Base-by-base conservation (phyloP, 768 basidiomycete genomes). In the Rhizopogon rudus region DNA sequence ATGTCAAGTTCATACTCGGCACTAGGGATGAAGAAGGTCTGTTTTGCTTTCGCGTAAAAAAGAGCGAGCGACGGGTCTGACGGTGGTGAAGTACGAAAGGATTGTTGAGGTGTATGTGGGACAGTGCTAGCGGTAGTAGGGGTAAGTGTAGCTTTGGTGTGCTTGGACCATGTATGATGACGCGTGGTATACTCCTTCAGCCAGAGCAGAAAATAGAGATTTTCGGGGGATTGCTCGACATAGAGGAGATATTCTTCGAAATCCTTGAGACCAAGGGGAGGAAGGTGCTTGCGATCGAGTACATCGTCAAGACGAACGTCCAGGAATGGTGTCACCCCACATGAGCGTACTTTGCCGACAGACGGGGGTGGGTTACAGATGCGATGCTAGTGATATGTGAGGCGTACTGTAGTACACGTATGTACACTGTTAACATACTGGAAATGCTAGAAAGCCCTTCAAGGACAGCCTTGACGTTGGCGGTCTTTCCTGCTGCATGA, bases 191-290 rank as follows among this genome's bases (percentile, higher is more conserved):
- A 91, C 60, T 91, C 89, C 57, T 81, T 81, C 31, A 91, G 74
- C 88, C 88, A 91, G 49, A 91, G 81, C n/a, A 81, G 78, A 64
- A 91, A 91, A 63, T 91, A 91, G 79, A 92, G 77, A 64, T 91
- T 91, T 67, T 91, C 89, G 22, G 87, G 82, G 45, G 78, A 77
- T 53, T 78, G 78, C 61, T 92, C 91, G 52, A 88, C 87, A 68
- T 88, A 90, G 42, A 92, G 75, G 52, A 91, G 73, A 79, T 88
- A 92, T 69, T 92, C 90, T 73, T 86, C 84, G 53, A 87, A 80
- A 68, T 88, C 86, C 66, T 88, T 88, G 58, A 88, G 73, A 40
- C 84, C 88, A 10, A 92, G 78, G 6, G 90, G 90, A 0, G 90
- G 90, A 0, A 92, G 77, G 67, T 92, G 89, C 54, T 83, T 85